Conservation (phyloP, 148 eudicot species). For the Tetragonia tetragonoides region DNA sequence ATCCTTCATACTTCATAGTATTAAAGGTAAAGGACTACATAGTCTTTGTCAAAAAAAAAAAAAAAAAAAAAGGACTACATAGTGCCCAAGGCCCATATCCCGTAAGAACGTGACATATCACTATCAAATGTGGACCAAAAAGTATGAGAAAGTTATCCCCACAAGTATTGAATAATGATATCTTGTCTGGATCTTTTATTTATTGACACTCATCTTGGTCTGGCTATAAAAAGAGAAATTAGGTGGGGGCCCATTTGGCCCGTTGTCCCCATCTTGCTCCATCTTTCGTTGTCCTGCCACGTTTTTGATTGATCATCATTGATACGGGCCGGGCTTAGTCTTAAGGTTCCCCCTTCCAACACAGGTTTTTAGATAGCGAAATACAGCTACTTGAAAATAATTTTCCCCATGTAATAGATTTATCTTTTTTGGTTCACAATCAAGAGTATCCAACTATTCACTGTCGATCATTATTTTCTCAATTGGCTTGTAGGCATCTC, state of each 20-base stretch:
- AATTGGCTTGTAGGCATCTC: too few species aligned
- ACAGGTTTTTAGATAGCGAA: not conserved
- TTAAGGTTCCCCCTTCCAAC: not conserved
- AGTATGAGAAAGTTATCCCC: not conserved
- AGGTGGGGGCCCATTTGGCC: not conserved
- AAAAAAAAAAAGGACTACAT: not conserved
- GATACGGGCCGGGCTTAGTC: not conserved
- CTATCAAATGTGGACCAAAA: conserved; percentile 22
- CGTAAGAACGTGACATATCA: not conserved
- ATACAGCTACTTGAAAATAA: not conserved
- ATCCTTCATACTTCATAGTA: too few species aligned
- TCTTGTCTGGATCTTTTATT: not conserved
- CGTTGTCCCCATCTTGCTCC: not conserved
- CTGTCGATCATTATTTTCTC: too few species aligned
- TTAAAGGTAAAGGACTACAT: too few species aligned
- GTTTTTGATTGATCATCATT: not conserved
- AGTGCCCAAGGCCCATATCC: conserved; percentile 11
- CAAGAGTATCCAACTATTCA: too few species aligned
- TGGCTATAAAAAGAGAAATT: not conserved
- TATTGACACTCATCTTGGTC: not conserved
- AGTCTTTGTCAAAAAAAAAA: too few species aligned
- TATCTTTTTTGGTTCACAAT: too few species aligned
- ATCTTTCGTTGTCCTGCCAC: not conserved
- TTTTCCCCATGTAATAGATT: too few species aligned
- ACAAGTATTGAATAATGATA: conserved; percentile 6